Conservation (phyloP, 2,329 filamentous ascomycete genomes). For the Claviceps sp. region DNA sequence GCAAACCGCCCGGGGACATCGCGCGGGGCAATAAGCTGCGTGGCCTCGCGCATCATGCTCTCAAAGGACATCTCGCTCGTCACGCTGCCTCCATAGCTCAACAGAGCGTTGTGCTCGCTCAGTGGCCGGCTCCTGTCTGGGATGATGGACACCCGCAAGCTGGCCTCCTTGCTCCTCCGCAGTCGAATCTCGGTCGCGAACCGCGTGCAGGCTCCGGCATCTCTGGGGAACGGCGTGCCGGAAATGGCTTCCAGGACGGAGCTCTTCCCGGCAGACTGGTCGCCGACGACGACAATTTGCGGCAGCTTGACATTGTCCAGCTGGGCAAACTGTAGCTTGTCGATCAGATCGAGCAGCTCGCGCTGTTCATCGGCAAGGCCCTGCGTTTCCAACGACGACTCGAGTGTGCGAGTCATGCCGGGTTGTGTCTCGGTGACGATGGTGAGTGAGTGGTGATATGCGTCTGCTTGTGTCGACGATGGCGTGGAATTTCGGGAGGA, state of each 20-base stretch:
- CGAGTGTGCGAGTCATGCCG: constrained; percentile 28
- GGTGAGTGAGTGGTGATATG: neutral
- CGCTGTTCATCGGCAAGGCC: constrained; percentile 41
- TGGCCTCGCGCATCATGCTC: constrained; percentile 35
- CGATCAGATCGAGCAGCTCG: constrained; percentile 42
- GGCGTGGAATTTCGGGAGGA: neutral
- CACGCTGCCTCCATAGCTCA: constrained; percentile 34
- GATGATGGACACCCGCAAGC: constrained; percentile 38
- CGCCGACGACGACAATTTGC: constrained; percentile 51
- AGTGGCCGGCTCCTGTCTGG: constrained; percentile 35
- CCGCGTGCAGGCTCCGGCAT: constrained; percentile 46
- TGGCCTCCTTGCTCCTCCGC: constrained; percentile 30
- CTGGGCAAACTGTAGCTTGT: constrained; percentile 39
- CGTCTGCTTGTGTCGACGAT: neutral
- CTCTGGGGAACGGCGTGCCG: constrained; percentile 45
- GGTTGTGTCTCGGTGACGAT: constrained; percentile 10
- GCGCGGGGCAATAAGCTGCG: constrained; percentile 35
- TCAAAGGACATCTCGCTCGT: constrained; percentile 33
- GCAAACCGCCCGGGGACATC: constrained; percentile 37
- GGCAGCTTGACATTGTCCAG: constrained; percentile 40
- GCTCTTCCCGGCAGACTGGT: constrained; percentile 51
- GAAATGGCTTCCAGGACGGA: constrained; percentile 52
- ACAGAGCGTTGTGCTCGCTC: constrained; percentile 32
- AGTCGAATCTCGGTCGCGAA: constrained; percentile 47
- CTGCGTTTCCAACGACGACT: constrained; percentile 34